Percentiles rank a stretch among this genome's conserved stretches.
Evolutionary conservation across 306 rosid species (phyloP).

Genomic region (Canavalia ensiformis): DNA sequence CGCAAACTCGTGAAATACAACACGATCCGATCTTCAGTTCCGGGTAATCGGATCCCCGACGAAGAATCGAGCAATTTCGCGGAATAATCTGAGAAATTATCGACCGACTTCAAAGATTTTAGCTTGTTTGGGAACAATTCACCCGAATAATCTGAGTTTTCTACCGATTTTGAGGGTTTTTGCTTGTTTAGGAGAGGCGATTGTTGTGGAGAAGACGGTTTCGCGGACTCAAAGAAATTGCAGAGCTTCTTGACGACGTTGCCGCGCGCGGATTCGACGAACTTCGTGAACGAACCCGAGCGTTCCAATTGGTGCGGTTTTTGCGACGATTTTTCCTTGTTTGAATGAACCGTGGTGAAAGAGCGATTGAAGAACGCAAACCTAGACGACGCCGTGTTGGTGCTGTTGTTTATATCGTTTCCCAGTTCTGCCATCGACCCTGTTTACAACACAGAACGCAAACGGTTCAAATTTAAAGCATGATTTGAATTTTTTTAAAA

Average conservation of each 20-base stretch:
- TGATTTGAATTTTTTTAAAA: neutral
- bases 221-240: slow-evolving; percentile 65
- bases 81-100: neutral
- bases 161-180: slow-evolving; percentile 57
- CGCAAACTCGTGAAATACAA: slow-evolving; percentile 84
- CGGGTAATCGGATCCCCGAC: slow-evolving; percentile 58
- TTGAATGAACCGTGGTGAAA: slow-evolving; percentile 41
- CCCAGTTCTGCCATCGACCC: slow-evolving; percentile 56
- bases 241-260: slow-evolving; percentile 80
- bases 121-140: neutral
- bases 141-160: slow-evolving; percentile 44
- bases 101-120: neutral
- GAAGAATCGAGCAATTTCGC: neutral
- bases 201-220: slow-evolving; percentile 39
- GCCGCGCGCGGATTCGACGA: slow-evolving; percentile 70
- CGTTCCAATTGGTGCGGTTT: slow-evolving; percentile 63
- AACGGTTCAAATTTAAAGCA: neutral
- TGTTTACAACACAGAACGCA: neutral
- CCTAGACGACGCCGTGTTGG: slow-evolving; percentile 48
- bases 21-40: slow-evolving; percentile 86
- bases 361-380: slow-evolving; percentile 78
- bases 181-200: slow-evolving; percentile 29
- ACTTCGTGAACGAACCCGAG: slow-evolving; percentile 58
- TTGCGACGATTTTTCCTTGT: slow-evolving; percentile 47
- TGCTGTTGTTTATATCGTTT: neutral